Evolutionary conservation across 345 rosid genomes (phyloP).

Genomic region (Brassica nigra): DNA sequence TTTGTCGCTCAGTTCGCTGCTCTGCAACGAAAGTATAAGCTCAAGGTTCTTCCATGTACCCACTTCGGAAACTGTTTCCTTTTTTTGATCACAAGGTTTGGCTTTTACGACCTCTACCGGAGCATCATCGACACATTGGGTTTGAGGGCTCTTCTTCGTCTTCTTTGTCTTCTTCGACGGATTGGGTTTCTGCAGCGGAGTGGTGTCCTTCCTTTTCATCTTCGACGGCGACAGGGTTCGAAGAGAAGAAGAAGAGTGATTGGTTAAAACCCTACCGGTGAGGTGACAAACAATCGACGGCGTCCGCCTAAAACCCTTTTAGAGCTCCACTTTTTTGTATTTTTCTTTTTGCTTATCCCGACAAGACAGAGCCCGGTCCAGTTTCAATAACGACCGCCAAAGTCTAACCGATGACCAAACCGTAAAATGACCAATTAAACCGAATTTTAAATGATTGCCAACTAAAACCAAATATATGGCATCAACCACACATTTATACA

Average conservation of each 20-base stretch:
- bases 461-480: too few species aligned
- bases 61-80: conserved; percentile 37
- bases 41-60: conserved; percentile 76
- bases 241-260: background rate
- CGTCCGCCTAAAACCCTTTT: conserved; percentile 15
- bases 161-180: conserved; percentile 31
- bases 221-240: background rate
- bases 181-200: conserved; percentile 24
- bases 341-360: background rate
- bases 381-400: background rate
- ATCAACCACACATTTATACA: too few species aligned
- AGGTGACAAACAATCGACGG: conserved; percentile 17
- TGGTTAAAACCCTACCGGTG: conserved; percentile 17
- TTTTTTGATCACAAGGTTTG: conserved; percentile 5
- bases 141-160: conserved; percentile 35
- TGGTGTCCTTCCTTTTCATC: conserved; percentile 51
- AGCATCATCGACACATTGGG: conserved; percentile 32
- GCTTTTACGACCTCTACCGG: conserved; percentile 29
- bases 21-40: conserved; percentile 61
- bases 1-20: conserved; percentile 48
- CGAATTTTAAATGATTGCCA: background rate
- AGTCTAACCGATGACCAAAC: background rate
- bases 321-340: background rate
- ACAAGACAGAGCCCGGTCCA: conserved; percentile 2
- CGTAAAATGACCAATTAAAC: background rate